phyloP scores from a whole-genome alignment of 805 yeast species.

The Zygosaccharomyces pseudorouxii region DNA sequence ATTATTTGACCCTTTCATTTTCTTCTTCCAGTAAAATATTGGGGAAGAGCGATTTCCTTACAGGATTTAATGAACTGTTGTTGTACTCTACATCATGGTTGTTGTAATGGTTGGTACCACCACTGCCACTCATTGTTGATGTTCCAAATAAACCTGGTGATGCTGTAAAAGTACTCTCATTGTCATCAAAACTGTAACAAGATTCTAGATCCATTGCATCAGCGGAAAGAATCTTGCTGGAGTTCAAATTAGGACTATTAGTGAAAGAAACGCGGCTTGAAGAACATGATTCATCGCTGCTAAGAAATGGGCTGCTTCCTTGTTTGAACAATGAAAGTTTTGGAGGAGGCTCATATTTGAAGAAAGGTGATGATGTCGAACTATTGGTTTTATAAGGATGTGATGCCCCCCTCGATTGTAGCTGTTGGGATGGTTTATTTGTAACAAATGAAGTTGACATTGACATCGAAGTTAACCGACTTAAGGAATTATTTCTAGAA shows the following conservation, averaged over 20 bases:
- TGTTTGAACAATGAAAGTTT: constrained; percentile 21
- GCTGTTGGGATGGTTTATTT: constrained; percentile 8
- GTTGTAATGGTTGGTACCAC: background rate
- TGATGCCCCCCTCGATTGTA: constrained; percentile 1
- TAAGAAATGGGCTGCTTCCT: constrained; percentile 10
- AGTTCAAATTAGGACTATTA: constrained; percentile 21
- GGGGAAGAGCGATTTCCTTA: constrained; percentile 18
- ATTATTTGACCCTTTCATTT: constrained; percentile 9
- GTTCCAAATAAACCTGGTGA: constrained; percentile 8
- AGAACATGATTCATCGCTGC: constrained; percentile 15
- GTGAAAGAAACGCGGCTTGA: constrained; percentile 13
- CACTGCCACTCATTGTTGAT: constrained; percentile 2
- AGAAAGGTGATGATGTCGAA: constrained; percentile 9
- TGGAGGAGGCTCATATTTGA: constrained; percentile 29
- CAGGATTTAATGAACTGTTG: constrained; percentile 12
- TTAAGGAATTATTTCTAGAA: constrained; percentile 36
- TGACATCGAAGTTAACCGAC: constrained; percentile 17
- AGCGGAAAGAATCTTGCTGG: constrained; percentile 17
- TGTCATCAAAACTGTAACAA: constrained; percentile 21
- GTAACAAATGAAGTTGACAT: constrained; percentile 15
- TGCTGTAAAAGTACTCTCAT: constrained; percentile 15
- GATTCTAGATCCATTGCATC: constrained; percentile 21
- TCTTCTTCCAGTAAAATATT: constrained; percentile 19
- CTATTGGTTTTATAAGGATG: constrained; percentile 4
- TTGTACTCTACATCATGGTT: constrained; percentile 5